A percentile compares a stretch with the other conserved stretches of the same genome.
These are phyloP conservation scores for Andrographis paniculata DNA, from an alignment of 305 asterid species.

Conservation along the genomic window DNA sequence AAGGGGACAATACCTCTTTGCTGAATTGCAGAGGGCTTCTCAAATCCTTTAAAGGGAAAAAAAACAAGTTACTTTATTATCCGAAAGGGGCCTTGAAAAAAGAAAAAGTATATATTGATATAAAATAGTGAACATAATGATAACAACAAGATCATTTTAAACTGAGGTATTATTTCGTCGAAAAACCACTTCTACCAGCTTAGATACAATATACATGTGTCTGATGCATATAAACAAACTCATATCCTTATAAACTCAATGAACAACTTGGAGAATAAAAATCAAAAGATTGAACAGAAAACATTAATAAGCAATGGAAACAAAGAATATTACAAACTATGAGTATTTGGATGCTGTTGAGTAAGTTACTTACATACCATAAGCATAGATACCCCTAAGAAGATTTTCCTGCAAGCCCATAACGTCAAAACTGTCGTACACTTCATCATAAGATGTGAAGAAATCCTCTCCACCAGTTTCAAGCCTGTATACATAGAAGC, in stretches of 20 bases:
- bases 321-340: not conserved
- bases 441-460: slow-evolving; percentile 90
- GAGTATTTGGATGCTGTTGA: too few relatives aligned
- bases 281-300: slow-evolving; percentile 1
- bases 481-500: slow-evolving; percentile 34
- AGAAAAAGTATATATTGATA: not conserved
- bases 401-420: slow-evolving; percentile 96
- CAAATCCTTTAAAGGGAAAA: slow-evolving; percentile 54
- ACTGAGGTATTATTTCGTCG: not conserved
- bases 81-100: not conserved
- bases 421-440: slow-evolving; percentile 76
- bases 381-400: slow-evolving; percentile 92
- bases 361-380: slow-evolving; percentile 35
- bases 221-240: not conserved
- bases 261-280: not conserved
- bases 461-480: slow-evolving; percentile 62
- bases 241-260: not conserved
- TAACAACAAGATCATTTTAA: not conserved
- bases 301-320: not conserved
- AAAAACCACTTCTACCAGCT: not conserved
- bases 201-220: not conserved
- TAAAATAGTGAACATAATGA: not conserved
- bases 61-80: not conserved
- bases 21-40: slow-evolving; percentile 96
- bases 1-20: slow-evolving; percentile 96